Conservation (phyloP, 169 alveolate genomes). For the Plasmodium coatneyi region DNA sequence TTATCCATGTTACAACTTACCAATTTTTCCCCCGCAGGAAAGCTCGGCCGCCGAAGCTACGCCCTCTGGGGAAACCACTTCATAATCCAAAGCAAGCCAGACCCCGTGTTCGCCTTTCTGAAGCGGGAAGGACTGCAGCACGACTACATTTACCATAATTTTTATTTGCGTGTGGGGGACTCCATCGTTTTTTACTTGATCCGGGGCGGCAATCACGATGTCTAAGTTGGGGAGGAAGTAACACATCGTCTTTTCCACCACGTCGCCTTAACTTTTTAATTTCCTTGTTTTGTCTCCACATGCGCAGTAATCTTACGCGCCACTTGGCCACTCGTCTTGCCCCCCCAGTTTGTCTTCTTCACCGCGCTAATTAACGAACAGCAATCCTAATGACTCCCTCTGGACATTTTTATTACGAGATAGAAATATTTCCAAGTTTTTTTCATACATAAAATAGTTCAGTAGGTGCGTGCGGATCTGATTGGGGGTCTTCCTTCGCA, state of each 20-base stretch:
- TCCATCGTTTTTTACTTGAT: constrained; percentile 52
- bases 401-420: constrained; percentile 30
- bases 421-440: constrained; percentile 25
- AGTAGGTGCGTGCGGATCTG: background rate
- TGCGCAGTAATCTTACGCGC: background rate
- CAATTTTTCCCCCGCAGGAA: constrained; percentile 9
- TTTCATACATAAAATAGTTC: constrained; percentile 59
- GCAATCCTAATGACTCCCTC: constrained; percentile 38
- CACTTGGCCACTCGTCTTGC: background rate
- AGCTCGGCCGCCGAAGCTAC: constrained; percentile 35
- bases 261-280: background rate
- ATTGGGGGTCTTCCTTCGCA: background rate
- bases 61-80: constrained; percentile 66
- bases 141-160: constrained; percentile 57
- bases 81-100: constrained; percentile 43
- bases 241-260: background rate
- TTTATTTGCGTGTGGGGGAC: constrained; percentile 68
- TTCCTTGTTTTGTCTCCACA: background rate
- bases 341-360: background rate
- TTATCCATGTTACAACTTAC: background rate
- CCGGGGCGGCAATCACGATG: constrained; percentile 52
- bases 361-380: constrained; percentile 24
- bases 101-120: constrained; percentile 42
- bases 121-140: constrained; percentile 72
- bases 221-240: background rate